Percentiles rank a stretch among this genome's conserved stretches.
phyloP scores from a whole-genome alignment of 805 yeast species.

The Starmerella scarabaei region DNA sequence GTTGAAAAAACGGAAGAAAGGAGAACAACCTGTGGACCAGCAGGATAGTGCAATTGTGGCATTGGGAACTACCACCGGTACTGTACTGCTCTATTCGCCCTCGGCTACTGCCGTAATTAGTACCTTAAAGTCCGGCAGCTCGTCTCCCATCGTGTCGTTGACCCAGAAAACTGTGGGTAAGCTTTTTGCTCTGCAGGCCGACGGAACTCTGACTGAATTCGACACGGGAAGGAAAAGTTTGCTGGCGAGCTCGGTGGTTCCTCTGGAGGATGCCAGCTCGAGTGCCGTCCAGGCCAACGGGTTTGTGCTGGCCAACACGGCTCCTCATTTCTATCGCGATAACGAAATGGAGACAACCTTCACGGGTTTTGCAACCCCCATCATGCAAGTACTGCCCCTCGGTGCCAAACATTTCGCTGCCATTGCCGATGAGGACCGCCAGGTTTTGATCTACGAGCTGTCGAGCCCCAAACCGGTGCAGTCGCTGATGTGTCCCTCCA shows the following conservation, averaged over 20 bases:
- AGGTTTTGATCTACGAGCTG: constrained; percentile 55
- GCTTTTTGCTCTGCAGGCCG: constrained; percentile 13
- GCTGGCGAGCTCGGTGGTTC: constrained; percentile 21
- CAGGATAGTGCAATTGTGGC: constrained; percentile 31
- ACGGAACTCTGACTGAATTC: constrained; percentile 43
- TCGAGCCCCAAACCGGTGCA: constrained; percentile 33
- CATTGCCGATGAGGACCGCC: constrained; percentile 68
- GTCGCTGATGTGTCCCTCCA: constrained; percentile 57
- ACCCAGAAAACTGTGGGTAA: background rate
- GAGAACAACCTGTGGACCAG: background rate
- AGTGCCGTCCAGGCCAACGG: background rate
- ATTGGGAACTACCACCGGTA: constrained; percentile 54
- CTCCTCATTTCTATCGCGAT: constrained; percentile 41
- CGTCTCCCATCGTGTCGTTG: constrained; percentile 4
- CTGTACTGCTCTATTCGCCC: constrained; percentile 55
- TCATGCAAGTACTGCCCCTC: constrained; percentile 36
- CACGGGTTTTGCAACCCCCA: constrained; percentile 68
- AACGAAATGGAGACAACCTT: constrained; percentile 36
- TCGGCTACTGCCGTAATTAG: constrained; percentile 42
- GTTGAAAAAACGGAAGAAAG: constrained; percentile 21
- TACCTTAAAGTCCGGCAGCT: constrained; percentile 21
- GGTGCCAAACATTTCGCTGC: constrained; percentile 43
- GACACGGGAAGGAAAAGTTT: constrained; percentile 37
- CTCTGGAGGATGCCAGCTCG: constrained; percentile 6
- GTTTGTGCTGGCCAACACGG: constrained; percentile 53